Conservation (phyloP, 179 eudicot genomes). For the Heliamphora pulchella region DNA sequence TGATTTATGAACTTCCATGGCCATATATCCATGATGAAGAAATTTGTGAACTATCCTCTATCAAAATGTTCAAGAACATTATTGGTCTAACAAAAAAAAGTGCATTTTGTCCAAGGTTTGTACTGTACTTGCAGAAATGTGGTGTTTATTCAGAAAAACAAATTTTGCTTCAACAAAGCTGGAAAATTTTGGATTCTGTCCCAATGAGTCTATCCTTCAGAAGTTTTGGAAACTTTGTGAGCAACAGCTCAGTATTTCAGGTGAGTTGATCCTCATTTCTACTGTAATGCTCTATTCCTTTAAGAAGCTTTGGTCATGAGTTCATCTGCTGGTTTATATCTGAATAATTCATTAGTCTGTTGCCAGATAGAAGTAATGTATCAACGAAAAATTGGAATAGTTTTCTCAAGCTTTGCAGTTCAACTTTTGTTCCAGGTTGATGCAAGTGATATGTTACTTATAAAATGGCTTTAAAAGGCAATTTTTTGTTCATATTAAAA, state of each 20-base stretch:
- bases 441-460: neutral
- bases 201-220: conserved; percentile 49
- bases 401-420: neutral
- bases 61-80: neutral
- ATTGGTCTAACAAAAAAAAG: conserved; percentile 22
- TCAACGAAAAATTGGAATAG: neutral
- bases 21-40: conserved; percentile 3
- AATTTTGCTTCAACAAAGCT: conserved; percentile 62
- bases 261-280: conserved; percentile 30
- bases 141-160: conserved; percentile 70
- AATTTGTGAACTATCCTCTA: conserved; percentile 5
- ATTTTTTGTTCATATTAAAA: neutral
- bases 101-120: conserved; percentile 56
- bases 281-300: neutral
- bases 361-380: neutral
- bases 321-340: neutral
- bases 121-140: conserved; percentile 58
- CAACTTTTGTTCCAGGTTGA: neutral
- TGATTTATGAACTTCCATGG: conserved; percentile 13
- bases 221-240: conserved; percentile 85
- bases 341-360: neutral
- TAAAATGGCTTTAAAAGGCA: neutral
- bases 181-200: conserved; percentile 61
- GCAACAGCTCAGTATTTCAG: conserved; percentile 59
- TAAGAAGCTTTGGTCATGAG: neutral